Base-by-base conservation (phyloP, 176 grass and related monocot species). In the Cymbopogon citratus region DNA sequence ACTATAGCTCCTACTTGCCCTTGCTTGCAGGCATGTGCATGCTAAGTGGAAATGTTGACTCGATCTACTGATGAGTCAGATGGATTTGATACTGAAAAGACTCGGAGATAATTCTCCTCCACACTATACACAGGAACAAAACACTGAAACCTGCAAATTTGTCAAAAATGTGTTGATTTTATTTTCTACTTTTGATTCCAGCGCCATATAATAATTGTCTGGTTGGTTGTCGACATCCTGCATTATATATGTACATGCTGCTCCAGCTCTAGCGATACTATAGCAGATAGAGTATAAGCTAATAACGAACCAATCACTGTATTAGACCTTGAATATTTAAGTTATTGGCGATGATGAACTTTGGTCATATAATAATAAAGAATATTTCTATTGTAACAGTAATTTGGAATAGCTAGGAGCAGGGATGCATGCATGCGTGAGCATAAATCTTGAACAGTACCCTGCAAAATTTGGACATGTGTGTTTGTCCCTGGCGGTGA, bases 401-500 rank as follows among this genome's bases (percentile, higher is more conserved):
- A 51, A 73, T 34, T 49, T 49, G 43, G 69, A 46, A 73, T 29
- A 44, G 41, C 41, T 13, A 44, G 41, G 11, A 44, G 41, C 41
- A 13, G 11, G 41, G 40, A 43, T 44, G 41, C 11, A 12, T 41
- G n/a, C n/a, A n/a, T n/a, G n/a, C n/a, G n/a, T 43, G 40, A 43
- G 10, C 40, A 43, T 43, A 1, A 28, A 45, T 4, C 16, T 13
- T 7, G 35, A 44, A 12, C 43, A 57, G 77, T 18, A 21, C 21
- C 63, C 64, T 77, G 78, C 78, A 85, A 70, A 35, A 71, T 69
- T 77, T 81, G 87, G 71, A 66, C 77, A 57, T 69, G 70, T 26
- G 19, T 38, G 71, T 63, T 77, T 81, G 82, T 72, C 87, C 25
- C 21, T 71, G 72, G 72, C 72, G 43, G 56, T 89, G 71, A 89